Base-by-base conservation (phyloP, 2,329 filamentous ascomycete genomes). In the Balansia obtecta region DNA sequence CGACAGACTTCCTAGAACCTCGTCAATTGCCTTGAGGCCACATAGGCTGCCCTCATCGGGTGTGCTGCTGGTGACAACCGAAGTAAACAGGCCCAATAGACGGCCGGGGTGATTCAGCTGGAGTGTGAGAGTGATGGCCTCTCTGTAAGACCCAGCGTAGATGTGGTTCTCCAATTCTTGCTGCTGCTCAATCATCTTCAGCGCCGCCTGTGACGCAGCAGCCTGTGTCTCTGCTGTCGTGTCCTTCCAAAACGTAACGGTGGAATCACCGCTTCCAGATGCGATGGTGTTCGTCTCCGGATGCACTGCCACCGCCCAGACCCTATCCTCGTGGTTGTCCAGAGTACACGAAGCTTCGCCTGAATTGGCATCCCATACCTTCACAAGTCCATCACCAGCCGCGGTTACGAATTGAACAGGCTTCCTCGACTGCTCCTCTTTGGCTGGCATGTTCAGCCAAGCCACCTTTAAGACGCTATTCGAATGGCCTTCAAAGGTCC, bases 321-420 rank as follows among this genome's bases (percentile, higher is more conserved):
- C 90, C 51, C 93, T 82, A 68, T 98, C 93, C 59, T 89, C 89
- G 66, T 98, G 93, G 68, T 97, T 97, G 68, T 98, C 93, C 4
- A 98, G 76, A 0, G 93, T 98, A 56, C 86, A 85, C 57, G 90
- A 88, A 2, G 83, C 75, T 66, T 97, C 93, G 45, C 90, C 89
- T 1, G 78, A 83, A 61, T 85, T 85, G 12, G 86, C 85, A 58
- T 95, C 88, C 93, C 93, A 98, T 33, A 98, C 81, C 68, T 97
- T 98, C 52, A 98, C 89, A 3, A 98, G 77, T 2, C 93, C 93
- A 66, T 98, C 94, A 52, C 89, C 90, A 39, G 87, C 93, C 13
- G 93, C 90, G 56, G 86, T 94, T 34, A 86, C 88, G 52, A 96
- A 80, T 52, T 86, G 81, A 1, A 87, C 73, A 22, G 78, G 76